Conservation (phyloP, 2,329 filamentous ascomycete species). For the Myriangium duriaei region DNA sequence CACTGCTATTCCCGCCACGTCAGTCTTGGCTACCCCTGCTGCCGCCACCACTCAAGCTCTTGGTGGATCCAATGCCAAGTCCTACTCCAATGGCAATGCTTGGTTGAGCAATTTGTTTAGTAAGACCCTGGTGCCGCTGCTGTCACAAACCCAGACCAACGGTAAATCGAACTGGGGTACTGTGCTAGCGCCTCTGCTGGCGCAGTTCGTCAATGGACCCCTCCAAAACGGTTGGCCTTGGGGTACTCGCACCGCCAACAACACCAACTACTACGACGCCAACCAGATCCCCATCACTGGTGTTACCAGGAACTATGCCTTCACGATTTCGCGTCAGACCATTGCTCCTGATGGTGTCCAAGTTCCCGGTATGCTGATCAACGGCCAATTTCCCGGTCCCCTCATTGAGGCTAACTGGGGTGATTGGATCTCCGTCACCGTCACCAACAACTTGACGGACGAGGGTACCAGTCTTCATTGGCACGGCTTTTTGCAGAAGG, state of each 20-base stretch:
- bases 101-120: not conserved
- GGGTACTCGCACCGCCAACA: conserved; percentile 18
- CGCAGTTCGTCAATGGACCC: conserved; percentile 15
- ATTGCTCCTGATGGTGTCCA: conserved; percentile 24
- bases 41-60: not conserved
- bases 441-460: conserved; percentile 22
- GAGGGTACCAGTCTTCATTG: conserved; percentile 40
- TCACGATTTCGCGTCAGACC: conserved; percentile 18
- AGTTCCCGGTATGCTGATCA: conserved; percentile 14
- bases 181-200: conserved; percentile 11
- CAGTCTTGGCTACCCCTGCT: not conserved
- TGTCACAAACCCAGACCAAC: conserved; percentile 9
- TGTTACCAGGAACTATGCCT: conserved; percentile 23
- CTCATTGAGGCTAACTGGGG: conserved; percentile 17
- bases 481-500: conserved; percentile 38
- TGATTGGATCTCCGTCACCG: conserved; percentile 24
- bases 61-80: not conserved
- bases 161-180: conserved; percentile 13
- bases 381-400: conserved; percentile 10
- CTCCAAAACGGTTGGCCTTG: conserved; percentile 17
- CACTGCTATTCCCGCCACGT: not conserved
- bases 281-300: conserved; percentile 21
- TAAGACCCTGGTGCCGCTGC: not conserved
- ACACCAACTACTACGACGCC: conserved; percentile 21
- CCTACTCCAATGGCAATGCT: not conserved